Evolutionary conservation across 495 filamentous ascomycete species (phyloP).

Genomic region (Eremomyces bilateralis): DNA sequence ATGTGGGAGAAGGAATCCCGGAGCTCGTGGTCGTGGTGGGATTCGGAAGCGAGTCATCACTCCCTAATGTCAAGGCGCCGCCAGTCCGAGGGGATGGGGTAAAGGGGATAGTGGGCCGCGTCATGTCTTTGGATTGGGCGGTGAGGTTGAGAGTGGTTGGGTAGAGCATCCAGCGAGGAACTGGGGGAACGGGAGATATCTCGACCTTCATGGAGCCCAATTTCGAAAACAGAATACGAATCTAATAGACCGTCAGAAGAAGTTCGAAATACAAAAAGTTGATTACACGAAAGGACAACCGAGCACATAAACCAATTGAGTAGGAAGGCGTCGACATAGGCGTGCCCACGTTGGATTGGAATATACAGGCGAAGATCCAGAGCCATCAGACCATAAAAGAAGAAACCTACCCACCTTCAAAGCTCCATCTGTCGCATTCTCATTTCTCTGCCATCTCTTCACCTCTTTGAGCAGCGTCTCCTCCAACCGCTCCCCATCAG

Average conservation of each 20-base stretch:
- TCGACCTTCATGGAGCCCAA: slow-evolving; percentile 16
- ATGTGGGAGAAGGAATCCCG: slow-evolving; percentile 3
- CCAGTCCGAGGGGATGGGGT: slow-evolving; percentile 11
- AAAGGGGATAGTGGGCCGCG: slow-evolving; percentile 8
- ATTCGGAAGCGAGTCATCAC: slow-evolving; percentile 7
- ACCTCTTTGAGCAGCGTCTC: slow-evolving; percentile 11
- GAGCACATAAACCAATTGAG: too few species aligned
- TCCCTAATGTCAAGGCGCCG: slow-evolving; percentile 10
- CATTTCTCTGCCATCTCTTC: slow-evolving; percentile 5
- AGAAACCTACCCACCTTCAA: too few species aligned
- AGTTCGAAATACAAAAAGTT: too few species aligned
- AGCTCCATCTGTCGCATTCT: slow-evolving; percentile 6
- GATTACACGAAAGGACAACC: too few species aligned
- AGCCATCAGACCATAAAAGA: too few species aligned
- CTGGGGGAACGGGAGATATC: slow-evolving; percentile 24
- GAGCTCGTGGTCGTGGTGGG: slow-evolving; percentile 3
- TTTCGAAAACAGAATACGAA: slow-evolving; percentile 12
- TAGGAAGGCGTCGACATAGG: too few species aligned
- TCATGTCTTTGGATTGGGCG: slow-evolving; percentile 13
- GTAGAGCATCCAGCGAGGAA: slow-evolving; percentile 31
- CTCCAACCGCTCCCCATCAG: slow-evolving; percentile 23
- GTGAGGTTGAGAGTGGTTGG: slow-evolving; percentile 28
- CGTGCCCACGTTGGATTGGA: too few species aligned
- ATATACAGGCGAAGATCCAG: too few species aligned
- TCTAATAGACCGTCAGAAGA: too few species aligned